These are phyloP conservation scores for Parafenestella ontariensis DNA, from an alignment of 2,329 filamentous ascomycete species.

Conservation along the genomic window DNA sequence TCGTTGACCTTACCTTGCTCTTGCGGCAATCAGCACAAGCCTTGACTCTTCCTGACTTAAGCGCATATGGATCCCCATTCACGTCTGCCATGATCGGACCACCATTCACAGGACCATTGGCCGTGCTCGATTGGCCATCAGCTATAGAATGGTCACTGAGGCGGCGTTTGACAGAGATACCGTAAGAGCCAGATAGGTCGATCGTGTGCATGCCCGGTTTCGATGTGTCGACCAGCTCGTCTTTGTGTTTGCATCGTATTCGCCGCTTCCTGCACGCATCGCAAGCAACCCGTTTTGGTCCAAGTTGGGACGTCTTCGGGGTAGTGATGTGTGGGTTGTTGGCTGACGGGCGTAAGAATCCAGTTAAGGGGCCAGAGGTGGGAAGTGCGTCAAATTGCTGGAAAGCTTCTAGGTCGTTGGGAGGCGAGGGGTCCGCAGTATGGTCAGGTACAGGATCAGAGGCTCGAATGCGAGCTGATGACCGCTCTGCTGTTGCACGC, in stretches of 20 bases:
- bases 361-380: conserved; percentile 35
- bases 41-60: conserved; percentile 66
- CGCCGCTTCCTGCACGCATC: conserved; percentile 68
- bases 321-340: conserved; percentile 53
- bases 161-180: conserved; percentile 43
- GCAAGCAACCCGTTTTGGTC: conserved; percentile 67
- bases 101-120: conserved; percentile 33
- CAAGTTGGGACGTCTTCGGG: conserved; percentile 65
- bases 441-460: conserved; percentile 22
- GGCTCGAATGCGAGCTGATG: conserved; percentile 49
- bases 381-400: conserved; percentile 20
- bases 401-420: conserved; percentile 17
- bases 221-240: conserved; percentile 53
- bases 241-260: conserved; percentile 70
- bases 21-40: conserved; percentile 72
- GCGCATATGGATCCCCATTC: conserved; percentile 51
- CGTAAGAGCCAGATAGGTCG: conserved; percentile 40
- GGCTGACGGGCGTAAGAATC: conserved; percentile 47
- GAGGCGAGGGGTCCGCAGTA: conserved; percentile 9
- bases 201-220: conserved; percentile 42
- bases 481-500: conserved; percentile 51
- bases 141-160: conserved; percentile 40
- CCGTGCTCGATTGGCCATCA: conserved; percentile 22
- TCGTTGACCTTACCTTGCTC: conserved; percentile 63
- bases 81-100: conserved; percentile 44